Percentiles rank a stretch among this genome's conserved stretches.
These are phyloP conservation scores for Zygosaccharomyces sapae DNA, from an alignment of 1,139 yeast genomes.

Conservation along the genomic window DNA sequence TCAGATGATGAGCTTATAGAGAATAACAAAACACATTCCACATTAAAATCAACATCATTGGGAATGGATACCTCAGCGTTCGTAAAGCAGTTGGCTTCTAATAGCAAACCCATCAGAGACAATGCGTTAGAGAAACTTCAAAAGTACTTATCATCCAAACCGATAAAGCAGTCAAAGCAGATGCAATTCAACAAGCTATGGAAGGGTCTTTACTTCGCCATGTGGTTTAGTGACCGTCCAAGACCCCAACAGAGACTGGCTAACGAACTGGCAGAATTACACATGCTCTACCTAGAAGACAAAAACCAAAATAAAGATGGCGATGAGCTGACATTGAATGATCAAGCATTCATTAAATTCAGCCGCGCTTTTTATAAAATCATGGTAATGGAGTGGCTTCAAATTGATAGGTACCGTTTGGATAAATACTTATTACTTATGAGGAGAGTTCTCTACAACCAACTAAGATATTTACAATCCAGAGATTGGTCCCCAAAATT, in stretches of 20 bases:
- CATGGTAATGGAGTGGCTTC: slow-evolving; percentile 77
- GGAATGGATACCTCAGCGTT: slow-evolving; percentile 45
- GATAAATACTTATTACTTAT: slow-evolving; percentile 82
- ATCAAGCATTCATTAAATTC: slow-evolving; percentile 43
- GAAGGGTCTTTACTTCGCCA: slow-evolving; percentile 87
- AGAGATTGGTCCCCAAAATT: slow-evolving; percentile 55
- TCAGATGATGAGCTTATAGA: background rate
- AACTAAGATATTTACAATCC: slow-evolving; percentile 51
- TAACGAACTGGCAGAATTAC: slow-evolving; percentile 61
- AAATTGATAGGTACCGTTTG: slow-evolving; percentile 77
- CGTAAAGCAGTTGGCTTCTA: slow-evolving; percentile 80
- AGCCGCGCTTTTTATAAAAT: slow-evolving; percentile 79
- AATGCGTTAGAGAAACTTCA: slow-evolving; percentile 67
- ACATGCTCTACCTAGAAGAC: slow-evolving; percentile 32
- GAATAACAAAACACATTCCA: background rate
- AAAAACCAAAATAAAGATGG: slow-evolving; percentile 16
- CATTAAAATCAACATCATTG: background rate
- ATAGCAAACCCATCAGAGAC: slow-evolving; percentile 50
- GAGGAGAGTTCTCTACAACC: slow-evolving; percentile 69
- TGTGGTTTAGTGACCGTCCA: slow-evolving; percentile 97
- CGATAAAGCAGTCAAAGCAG: slow-evolving; percentile 40
- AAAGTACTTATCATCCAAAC: slow-evolving; percentile 48
- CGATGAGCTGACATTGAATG: slow-evolving; percentile 37
- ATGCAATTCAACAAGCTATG: slow-evolving; percentile 77
- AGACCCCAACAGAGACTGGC: slow-evolving; percentile 86